A percentile compares a stretch with the other conserved stretches of the same genome.
These are phyloP conservation scores for Sutorius eximius DNA, from an alignment of 1,284 basidiomycete genomes.

Conservation along the genomic window DNA sequence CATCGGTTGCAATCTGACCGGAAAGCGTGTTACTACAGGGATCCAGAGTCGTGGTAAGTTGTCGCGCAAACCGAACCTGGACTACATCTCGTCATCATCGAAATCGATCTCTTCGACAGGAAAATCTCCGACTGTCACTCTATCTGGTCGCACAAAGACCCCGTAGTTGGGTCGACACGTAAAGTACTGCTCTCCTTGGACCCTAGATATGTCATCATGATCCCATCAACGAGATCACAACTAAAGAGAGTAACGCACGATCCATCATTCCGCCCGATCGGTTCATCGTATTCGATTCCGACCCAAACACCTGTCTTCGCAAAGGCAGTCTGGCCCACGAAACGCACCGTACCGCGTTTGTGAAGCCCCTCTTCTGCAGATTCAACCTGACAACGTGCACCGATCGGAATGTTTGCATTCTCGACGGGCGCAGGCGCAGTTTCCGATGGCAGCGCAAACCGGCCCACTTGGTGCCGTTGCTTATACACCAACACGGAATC, in stretches of 20 bases:
- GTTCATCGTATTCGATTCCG: constrained; percentile 95
- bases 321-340: constrained; percentile 82
- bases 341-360: constrained; percentile 86
- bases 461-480: constrained; percentile 84
- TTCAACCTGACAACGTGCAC: constrained; percentile 81
- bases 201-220: constrained; percentile 46
- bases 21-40: not conserved
- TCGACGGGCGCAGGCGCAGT: constrained; percentile 10
- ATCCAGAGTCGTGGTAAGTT: not conserved
- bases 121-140: constrained; percentile 83
- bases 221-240: not conserved
- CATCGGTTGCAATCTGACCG: not conserved
- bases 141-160: constrained; percentile 85
- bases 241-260: constrained; percentile 56
- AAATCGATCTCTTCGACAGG: constrained; percentile 77
- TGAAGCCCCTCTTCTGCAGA: constrained; percentile 62
- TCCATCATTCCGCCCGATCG: constrained; percentile 94
- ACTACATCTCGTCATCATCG: constrained; percentile 81
- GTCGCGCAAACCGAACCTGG: not conserved
- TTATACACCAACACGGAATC: constrained; percentile 93
- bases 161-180: constrained; percentile 76
- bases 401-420: constrained; percentile 51
- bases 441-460: constrained; percentile 62
- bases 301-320: constrained; percentile 77
- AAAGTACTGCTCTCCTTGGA: constrained; percentile 87